Evolutionary conservation across 306 rosid species (phyloP).

Genomic region (Medicago truncatula): DNA sequence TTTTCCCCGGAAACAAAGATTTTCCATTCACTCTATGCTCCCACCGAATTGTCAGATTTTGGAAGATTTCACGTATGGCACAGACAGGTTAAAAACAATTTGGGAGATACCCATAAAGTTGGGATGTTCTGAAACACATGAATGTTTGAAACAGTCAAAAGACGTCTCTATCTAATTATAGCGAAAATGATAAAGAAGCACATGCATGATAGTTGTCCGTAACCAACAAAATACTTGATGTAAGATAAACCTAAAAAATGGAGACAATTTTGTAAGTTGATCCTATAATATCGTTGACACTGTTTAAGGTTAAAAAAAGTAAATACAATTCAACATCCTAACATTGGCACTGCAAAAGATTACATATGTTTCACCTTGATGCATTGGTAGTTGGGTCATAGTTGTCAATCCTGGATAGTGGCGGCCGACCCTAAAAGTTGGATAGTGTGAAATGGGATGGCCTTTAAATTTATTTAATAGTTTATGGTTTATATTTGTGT

Average conservation of each 20-base stretch:
- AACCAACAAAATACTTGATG: constrained; percentile 17
- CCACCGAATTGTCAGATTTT: too few relatives aligned
- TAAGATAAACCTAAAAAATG: background rate
- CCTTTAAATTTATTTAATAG: too few relatives aligned
- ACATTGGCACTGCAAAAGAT: background rate
- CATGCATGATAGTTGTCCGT: background rate
- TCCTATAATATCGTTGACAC: background rate
- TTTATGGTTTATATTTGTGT: too few relatives aligned
- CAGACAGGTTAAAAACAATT: constrained; percentile 11
- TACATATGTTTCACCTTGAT: background rate
- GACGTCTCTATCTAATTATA: constrained; percentile 2
- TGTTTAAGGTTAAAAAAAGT: background rate
- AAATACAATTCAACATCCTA: background rate
- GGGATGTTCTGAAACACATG: constrained; percentile 21
- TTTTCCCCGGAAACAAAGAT: too few relatives aligned
- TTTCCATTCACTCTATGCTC: too few relatives aligned
- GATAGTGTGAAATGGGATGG: too few relatives aligned
- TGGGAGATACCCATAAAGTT: background rate
- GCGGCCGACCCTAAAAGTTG: too few relatives aligned
- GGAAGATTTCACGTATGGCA: too few relatives aligned
- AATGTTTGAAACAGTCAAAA: background rate
- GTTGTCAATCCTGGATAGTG: too few relatives aligned
- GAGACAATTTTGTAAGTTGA: background rate
- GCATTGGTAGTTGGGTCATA: background rate
- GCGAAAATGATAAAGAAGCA: constrained; percentile 1